These are phyloP conservation scores for Cymbopogon citratus DNA, from an alignment of 176 grass and related monocot species.

Conservation along the genomic window DNA sequence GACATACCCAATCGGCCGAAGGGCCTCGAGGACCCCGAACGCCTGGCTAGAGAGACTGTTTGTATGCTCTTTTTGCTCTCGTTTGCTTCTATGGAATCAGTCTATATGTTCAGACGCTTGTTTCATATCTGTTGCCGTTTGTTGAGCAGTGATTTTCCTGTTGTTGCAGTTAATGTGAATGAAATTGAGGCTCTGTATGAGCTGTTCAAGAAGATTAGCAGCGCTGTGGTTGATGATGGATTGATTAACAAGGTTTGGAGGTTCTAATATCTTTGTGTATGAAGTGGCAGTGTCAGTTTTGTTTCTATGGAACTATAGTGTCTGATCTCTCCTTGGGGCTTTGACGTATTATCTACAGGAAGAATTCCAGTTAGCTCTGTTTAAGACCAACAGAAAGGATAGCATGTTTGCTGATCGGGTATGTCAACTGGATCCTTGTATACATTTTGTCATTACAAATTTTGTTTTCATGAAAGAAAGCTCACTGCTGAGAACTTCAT, in stretches of 20 bases:
- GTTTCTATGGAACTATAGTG: not conserved
- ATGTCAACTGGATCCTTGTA: constrained; percentile 11
- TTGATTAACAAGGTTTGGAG: constrained; percentile 64
- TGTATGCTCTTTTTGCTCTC: constrained; percentile 40
- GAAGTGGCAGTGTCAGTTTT: not conserved
- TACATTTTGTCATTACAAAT: not conserved
- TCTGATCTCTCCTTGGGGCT: not conserved
- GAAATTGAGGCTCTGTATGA: constrained; percentile 90
- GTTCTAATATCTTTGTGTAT: not conserved
- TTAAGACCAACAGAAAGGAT: constrained; percentile 80
- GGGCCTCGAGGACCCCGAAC: constrained; percentile 64
- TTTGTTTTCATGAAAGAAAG: not conserved
- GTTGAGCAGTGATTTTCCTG: not conserved
- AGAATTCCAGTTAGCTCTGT: constrained; percentile 78
- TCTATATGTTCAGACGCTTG: not conserved
- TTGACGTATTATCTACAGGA: constrained; percentile 45
- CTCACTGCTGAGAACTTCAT: too few species aligned
- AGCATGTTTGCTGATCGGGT: constrained; percentile 88
- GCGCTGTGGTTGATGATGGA: constrained; percentile 75
- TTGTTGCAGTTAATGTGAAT: constrained; percentile 68
- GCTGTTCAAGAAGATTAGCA: constrained; percentile 89
- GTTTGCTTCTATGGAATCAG: not conserved
- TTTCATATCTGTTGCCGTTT: not conserved
- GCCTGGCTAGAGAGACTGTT: constrained; percentile 67
- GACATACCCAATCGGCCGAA: constrained; percentile 53